Percentiles rank a stretch among this genome's conserved stretches.
Evolutionary conservation across 768 basidiomycete genomes (phyloP).

Genomic region (Agaricus blazei): DNA sequence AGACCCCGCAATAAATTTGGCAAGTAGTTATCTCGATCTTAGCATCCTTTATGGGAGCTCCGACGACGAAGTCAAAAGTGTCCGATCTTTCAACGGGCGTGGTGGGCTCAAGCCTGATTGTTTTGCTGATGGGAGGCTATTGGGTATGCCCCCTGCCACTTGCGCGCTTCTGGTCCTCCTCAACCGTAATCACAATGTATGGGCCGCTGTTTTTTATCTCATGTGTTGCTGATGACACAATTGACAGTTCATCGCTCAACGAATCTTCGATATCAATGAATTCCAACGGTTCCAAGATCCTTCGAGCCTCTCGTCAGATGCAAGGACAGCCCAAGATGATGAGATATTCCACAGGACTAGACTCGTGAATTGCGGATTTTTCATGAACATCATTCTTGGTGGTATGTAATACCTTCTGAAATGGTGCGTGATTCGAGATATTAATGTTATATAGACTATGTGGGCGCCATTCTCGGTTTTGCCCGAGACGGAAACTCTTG

Average conservation of each 20-base stretch:
- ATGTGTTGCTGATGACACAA: conserved; percentile 8
- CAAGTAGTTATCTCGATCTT: conserved; percentile 74
- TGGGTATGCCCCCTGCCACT: conserved; percentile 68
- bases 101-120: conserved; percentile 65
- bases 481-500: conserved; percentile 58
- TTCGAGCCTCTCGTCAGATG: conserved; percentile 18
- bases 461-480: conserved; percentile 68
- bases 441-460: conserved; percentile 45
- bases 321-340: conserved; percentile 50
- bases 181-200: conserved; percentile 69
- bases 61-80: conserved; percentile 35
- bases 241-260: conserved; percentile 62
- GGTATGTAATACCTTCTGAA: conserved; percentile 22
- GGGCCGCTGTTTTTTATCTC: conserved; percentile 16
- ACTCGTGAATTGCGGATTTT: conserved; percentile 68
- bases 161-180: conserved; percentile 67
- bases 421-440: not conserved
- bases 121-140: conserved; percentile 61
- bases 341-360: conserved; percentile 74
- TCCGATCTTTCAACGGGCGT: conserved; percentile 60
- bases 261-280: conserved; percentile 68
- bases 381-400: conserved; percentile 64
- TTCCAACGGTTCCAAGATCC: conserved; percentile 34
- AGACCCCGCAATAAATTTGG: conserved; percentile 52
- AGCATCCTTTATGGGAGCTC: conserved; percentile 69